A percentile compares a stretch with the other conserved stretches of the same genome.
Conservation (phyloP, 495 filamentous ascomycete species). For the Pyrenula aspistea region DNA sequence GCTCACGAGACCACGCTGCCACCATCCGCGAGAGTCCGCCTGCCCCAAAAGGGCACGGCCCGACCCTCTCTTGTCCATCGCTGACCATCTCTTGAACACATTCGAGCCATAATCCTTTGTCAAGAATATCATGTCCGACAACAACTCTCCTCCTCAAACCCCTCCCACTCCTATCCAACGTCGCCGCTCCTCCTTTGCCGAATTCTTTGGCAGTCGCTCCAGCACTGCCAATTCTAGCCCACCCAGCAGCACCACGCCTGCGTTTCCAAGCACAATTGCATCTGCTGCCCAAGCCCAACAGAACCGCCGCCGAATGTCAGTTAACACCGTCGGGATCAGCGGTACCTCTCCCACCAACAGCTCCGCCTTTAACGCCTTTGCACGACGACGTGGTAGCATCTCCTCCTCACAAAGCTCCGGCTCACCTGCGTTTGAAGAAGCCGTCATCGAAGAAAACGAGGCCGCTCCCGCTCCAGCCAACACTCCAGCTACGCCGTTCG, state of each 20-base stretch:
- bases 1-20: neutral
- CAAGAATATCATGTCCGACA: neutral
- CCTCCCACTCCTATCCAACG: neutral
- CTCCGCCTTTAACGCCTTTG: constrained; percentile 40
- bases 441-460: constrained; percentile 70
- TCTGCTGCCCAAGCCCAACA: constrained; percentile 46
- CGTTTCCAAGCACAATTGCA: constrained; percentile 52
- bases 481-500: constrained; percentile 61
- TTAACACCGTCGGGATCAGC: constrained; percentile 73
- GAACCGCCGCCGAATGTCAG: constrained; percentile 72
- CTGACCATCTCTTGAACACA: neutral
- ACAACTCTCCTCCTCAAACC: neutral
- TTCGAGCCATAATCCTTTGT: neutral
- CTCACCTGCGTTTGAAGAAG: constrained; percentile 75
- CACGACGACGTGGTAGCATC: constrained; percentile 57
- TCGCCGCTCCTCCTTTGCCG: constrained; percentile 25
- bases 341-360: constrained; percentile 54
- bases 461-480: constrained; percentile 28
- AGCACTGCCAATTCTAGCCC: constrained; percentile 9
- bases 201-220: constrained; percentile 29
- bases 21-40: neutral
- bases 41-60: neutral
- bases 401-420: constrained; percentile 58
- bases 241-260: constrained; percentile 22
- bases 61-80: neutral